Percentiles rank a stretch among this genome's conserved stretches.
These are phyloP conservation scores for Dorcoceras hygrometricum DNA, from an alignment of 257 asterid species.

Conservation along the genomic window DNA sequence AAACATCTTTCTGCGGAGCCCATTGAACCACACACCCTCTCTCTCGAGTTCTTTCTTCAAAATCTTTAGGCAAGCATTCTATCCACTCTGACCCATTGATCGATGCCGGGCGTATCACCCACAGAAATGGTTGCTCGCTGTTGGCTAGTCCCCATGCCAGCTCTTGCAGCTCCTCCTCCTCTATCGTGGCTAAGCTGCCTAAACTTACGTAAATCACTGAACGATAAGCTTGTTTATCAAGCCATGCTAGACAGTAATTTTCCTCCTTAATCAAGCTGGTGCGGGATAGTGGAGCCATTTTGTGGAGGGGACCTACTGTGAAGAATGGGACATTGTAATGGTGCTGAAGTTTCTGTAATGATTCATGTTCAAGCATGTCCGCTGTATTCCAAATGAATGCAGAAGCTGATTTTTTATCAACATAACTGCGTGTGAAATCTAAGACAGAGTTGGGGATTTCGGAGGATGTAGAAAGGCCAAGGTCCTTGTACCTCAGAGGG, in stretches of 20 bases:
- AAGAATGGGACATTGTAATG: conserved; percentile 43
- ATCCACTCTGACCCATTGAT: conserved; percentile 23
- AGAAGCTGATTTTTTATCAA: conserved; percentile 32
- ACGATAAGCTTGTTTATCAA: conserved; percentile 31
- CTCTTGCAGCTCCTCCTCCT: conserved; percentile 22
- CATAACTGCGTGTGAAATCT: conserved; percentile 22
- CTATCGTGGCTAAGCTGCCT: conserved; percentile 38
- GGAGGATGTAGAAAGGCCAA: conserved; percentile 24
- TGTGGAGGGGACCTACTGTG: conserved; percentile 61
- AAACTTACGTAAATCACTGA: conserved; percentile 45
- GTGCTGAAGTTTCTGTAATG: conserved; percentile 29
- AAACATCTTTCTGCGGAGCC: conserved; percentile 46
- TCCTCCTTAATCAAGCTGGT: conserved; percentile 40
- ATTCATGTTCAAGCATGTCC: conserved; percentile 29
- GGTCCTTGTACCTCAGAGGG: conserved; percentile 40
- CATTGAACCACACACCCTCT: conserved; percentile 35
- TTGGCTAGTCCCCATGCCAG: conserved; percentile 44
- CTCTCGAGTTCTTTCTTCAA: conserved; percentile 10
- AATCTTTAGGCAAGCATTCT: conserved; percentile 25
- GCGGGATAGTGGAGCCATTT: conserved; percentile 26
- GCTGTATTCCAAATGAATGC: conserved; percentile 50
- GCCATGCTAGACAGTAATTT: conserved; percentile 37
- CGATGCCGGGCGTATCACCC: conserved; percentile 43
- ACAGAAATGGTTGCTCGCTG: conserved; percentile 40
- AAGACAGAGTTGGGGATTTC: conserved; percentile 19